Evolutionary conservation across 192 early-diverging fungal genomes (phyloP).

Genomic region (Pilaira anomala): DNA sequence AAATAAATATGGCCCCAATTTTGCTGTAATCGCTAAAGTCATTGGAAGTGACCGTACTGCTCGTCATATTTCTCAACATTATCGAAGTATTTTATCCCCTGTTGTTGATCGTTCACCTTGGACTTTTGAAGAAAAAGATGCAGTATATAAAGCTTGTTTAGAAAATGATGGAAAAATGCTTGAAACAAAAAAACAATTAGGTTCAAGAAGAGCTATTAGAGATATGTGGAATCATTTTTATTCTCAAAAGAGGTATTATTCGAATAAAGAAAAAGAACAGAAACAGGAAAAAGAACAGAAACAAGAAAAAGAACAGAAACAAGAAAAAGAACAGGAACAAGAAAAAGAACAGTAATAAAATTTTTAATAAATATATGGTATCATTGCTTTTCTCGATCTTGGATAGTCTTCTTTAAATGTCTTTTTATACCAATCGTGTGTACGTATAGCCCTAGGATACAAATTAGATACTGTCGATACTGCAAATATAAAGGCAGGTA

Average conservation of each 20-base stretch:
- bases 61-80: slow-evolving; percentile 28
- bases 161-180: slow-evolving; percentile 2
- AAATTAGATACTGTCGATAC: slow-evolving; percentile 31
- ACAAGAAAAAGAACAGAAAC: neutral
- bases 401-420: slow-evolving; percentile 36
- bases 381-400: slow-evolving; percentile 30
- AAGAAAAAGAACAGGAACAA: neutral
- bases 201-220: neutral
- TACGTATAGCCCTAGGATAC: slow-evolving; percentile 32
- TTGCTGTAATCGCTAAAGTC: slow-evolving; percentile 14
- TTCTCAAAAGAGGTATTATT: neutral
- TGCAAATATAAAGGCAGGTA: slow-evolving; percentile 34
- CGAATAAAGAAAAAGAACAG: too few relatives aligned
- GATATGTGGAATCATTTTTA: slow-evolving; percentile 31
- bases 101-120: slow-evolving; percentile 21
- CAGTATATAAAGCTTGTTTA: neutral
- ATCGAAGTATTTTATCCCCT: slow-evolving; percentile 19
- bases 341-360: neutral
- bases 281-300: too few relatives aligned
- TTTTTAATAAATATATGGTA: slow-evolving; percentile 36
- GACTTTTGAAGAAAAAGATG: slow-evolving; percentile 10
- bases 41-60: slow-evolving; percentile 16
- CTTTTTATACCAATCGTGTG: slow-evolving; percentile 37
- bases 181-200: neutral
- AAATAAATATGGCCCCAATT: slow-evolving; percentile 19